phyloP scores from a whole-genome alignment of 2,329 filamentous ascomycete genomes.

The Paecilomyces formosus region DNA sequence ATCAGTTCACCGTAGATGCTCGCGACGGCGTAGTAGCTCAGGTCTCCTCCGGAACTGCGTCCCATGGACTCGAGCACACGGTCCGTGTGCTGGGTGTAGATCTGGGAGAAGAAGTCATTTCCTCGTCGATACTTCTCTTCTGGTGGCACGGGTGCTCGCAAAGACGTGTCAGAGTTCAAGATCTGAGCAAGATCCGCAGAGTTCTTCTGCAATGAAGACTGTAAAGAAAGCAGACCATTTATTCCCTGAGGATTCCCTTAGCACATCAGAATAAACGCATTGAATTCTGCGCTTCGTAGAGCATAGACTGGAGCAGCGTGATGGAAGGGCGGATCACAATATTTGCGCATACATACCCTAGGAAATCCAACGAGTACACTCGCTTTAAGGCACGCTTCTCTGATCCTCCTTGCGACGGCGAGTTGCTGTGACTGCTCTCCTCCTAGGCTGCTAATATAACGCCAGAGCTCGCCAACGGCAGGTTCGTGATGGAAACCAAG shows the following conservation, averaged over 20 bases:
- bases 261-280: too few relatives aligned
- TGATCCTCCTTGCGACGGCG: constrained; percentile 14
- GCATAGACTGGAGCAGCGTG: too few relatives aligned
- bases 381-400: constrained; percentile 18
- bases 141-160: constrained; percentile 8
- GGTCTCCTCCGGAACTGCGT: constrained; percentile 16
- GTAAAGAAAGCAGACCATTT: constrained; percentile 17
- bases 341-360: constrained; percentile 9
- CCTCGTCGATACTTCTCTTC: constrained; percentile 15
- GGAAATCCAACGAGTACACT: constrained; percentile 22
- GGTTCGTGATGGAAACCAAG: constrained; percentile 18
- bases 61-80: constrained; percentile 17
- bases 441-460: constrained; percentile 9
- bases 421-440: constrained; percentile 4
- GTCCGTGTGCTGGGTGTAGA: constrained; percentile 19
- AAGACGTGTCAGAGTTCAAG: constrained; percentile 11
- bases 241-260: constrained; percentile 11
- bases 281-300: too few relatives aligned
- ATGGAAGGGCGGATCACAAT: not conserved
- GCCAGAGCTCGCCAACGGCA: constrained; percentile 16
- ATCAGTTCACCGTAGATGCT: constrained; percentile 22
- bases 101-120: constrained; percentile 16
- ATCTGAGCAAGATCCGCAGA: constrained; percentile 8
- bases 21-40: constrained; percentile 18
- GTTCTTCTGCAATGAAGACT: constrained; percentile 10